These are phyloP conservation scores for Xylaria cubensis DNA, from an alignment of 495 filamentous ascomycete genomes.

Conservation along the genomic window DNA sequence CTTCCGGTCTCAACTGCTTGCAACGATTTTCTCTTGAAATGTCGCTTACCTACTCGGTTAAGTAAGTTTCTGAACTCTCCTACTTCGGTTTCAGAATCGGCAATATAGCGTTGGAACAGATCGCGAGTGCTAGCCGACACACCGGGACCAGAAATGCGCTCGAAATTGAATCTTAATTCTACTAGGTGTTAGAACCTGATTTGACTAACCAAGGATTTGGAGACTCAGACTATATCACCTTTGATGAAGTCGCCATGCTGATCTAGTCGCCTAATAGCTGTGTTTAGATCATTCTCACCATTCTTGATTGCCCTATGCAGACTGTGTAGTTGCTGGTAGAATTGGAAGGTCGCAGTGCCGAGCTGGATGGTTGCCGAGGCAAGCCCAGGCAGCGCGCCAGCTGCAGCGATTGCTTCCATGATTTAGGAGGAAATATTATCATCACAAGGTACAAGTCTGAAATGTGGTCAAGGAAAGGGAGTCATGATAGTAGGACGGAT, in stretches of 20 bases:
- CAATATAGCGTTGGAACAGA: slow-evolving; percentile 7
- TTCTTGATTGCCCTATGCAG: slow-evolving; percentile 17
- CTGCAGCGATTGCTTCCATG: slow-evolving; percentile 18
- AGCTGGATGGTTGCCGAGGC: slow-evolving; percentile 15
- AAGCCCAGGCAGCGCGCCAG: slow-evolving; percentile 13
- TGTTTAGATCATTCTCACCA: slow-evolving; percentile 9
- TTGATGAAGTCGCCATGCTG: slow-evolving; percentile 14
- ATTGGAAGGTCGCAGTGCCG: slow-evolving; percentile 16
- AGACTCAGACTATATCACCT: not conserved
- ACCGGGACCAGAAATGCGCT: not conserved
- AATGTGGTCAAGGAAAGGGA: not conserved
- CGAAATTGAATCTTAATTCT: slow-evolving; percentile 10
- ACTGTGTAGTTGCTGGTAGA: slow-evolving; percentile 11
- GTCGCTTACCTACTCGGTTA: not conserved
- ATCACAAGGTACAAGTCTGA: too few relatives aligned
- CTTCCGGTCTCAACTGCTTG: slow-evolving; percentile 11
- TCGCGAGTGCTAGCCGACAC: not conserved
- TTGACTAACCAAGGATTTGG: not conserved
- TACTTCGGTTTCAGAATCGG: not conserved
- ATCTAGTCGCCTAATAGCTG: slow-evolving; percentile 1
- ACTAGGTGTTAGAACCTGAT: not conserved
- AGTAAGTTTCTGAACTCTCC: slow-evolving; percentile 8
- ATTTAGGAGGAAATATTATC: not conserved
- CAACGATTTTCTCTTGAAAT: not conserved
- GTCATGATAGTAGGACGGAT: not conserved